Evolutionary conservation across 257 asterid species (phyloP).

Genomic region (Solanum clarkiae): DNA sequence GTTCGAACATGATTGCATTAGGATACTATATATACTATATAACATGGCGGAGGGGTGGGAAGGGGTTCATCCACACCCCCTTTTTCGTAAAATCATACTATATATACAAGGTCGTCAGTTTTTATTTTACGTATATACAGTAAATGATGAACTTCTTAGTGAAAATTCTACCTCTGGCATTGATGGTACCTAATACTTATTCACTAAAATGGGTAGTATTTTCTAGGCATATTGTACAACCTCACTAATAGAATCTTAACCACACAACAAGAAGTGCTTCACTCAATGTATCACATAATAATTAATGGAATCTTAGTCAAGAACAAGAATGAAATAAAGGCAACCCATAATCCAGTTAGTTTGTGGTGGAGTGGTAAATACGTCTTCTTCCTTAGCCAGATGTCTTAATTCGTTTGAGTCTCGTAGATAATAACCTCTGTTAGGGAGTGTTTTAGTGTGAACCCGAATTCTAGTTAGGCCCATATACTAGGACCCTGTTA

Average conservation of each 20-base stretch:
- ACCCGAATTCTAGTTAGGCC: neutral
- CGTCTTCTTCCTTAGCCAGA: neutral
- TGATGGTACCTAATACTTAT: neutral
- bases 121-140: too few species aligned
- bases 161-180: neutral
- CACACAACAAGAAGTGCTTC: neutral
- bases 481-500: neutral
- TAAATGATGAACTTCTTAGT: neutral
- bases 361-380: neutral
- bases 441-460: neutral
- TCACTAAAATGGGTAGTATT: neutral
- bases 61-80: too few species aligned
- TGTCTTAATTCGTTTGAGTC: neutral
- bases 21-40: too few species aligned
- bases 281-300: neutral
- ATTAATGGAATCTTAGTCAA: neutral
- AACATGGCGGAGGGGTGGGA: too few species aligned
- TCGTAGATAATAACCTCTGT: neutral
- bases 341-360: neutral
- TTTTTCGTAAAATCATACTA: too few species aligned
- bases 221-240: neutral
- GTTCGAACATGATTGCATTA: neutral
- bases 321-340: neutral
- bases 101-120: too few species aligned
- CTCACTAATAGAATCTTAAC: neutral